phyloP scores from a whole-genome alignment of 2,329 filamentous ascomycete genomes.

The Fusarium azukiicola region DNA sequence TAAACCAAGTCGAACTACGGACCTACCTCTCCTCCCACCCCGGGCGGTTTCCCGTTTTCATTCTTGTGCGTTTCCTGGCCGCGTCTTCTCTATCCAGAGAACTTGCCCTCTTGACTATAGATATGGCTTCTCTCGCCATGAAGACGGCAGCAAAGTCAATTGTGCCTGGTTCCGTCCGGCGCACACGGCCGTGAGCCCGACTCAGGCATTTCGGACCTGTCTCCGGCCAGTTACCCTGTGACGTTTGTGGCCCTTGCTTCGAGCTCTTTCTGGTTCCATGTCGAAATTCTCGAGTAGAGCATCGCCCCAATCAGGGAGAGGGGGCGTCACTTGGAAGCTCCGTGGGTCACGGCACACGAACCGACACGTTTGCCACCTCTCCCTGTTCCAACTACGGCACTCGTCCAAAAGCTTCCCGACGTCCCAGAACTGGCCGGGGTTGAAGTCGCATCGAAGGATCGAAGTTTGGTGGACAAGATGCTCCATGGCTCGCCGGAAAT shows the following conservation, averaged over 20 bases:
- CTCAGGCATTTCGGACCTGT: not conserved
- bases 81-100: not conserved
- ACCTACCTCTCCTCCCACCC: not conserved
- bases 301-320: not conserved
- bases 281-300: not conserved
- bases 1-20: not conserved
- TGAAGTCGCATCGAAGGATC: not conserved
- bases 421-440: not conserved
- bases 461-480: constrained; percentile 4
- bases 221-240: not conserved
- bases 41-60: not conserved
- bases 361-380: not conserved
- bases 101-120: not conserved
- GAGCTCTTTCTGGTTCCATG: not conserved
- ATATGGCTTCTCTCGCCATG: not conserved
- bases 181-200: not conserved
- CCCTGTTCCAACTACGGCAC: not conserved
- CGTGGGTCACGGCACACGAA: not conserved
- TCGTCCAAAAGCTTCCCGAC: not conserved
- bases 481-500: not conserved
- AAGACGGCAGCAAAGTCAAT: too few species aligned
- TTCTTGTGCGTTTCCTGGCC: not conserved
- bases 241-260: not conserved
- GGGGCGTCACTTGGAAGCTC: not conserved
- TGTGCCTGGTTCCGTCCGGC: not conserved